Base-by-base conservation (phyloP, 305 asterid genomes). In the Fraxinus ornus region DNA sequence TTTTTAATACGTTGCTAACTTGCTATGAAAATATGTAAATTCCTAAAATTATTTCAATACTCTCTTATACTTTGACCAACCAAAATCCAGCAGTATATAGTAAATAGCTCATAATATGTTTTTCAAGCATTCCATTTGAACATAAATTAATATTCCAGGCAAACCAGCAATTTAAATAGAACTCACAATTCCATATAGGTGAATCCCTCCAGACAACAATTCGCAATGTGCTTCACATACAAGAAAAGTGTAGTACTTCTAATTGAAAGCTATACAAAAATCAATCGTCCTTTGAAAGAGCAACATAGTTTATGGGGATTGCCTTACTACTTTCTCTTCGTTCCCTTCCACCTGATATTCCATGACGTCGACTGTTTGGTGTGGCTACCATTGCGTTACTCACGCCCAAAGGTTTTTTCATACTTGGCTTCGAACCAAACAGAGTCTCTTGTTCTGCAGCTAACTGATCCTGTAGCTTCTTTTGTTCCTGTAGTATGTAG, bases 251-350 rank as follows among this genome's bases (percentile, higher is more conserved):
- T 8, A 57, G 68, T 57, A 57, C 41, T 36, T 36, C 41, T 8
- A 57, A 17, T 19, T 57, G 28, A 57, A 57, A 57, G 71, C 71
- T 62, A 62, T 62, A 60, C 12, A 12, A 17, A 17, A 57, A 57
- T 57, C 68, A 57, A n/a, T n/a, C 94, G 22, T 93, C 95, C 83
- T 92, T 93, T 0, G 92, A 28, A 74, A 93, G 93, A 82, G 97
- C 94, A 6, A 93, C 97, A 12, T 93, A 92, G 92, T 93, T 93
- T 78, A 90, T 74, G 78, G 95, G 95, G 76, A 89, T 89, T 21
- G 64, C 85, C 88, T 86, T 88, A 80, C 82, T 86, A 76, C 89
- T 89, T 0, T 90, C 94, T 88, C 96, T 90, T 82, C 91, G 83
- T 39, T 90, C 93, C 49, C 85, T 88, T 24, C 90, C 92, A 36